Base-by-base conservation (phyloP, 2,329 filamentous ascomycete genomes). In the Onygena corvina region DNA sequence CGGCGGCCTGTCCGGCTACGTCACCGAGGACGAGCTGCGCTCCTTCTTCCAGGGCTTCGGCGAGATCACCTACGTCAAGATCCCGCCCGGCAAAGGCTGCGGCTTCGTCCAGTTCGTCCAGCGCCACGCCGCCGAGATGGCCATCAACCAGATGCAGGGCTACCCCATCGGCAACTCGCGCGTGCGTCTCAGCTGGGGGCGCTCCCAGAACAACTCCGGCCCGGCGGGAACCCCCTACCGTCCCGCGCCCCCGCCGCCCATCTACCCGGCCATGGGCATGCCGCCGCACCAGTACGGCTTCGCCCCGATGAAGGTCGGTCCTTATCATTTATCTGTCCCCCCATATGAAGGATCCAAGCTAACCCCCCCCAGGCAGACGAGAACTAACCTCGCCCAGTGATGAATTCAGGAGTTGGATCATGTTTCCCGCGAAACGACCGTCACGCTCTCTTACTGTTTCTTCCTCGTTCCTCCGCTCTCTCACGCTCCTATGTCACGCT, bases 111-210 rank as follows among this genome's bases (percentile, higher is more conserved):
- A 98, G 71, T 98, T 98, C 61, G 92, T 98, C 50, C 92, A 98
- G 73, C 88, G 92, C 58, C 92, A 98, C 63, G 92, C 92, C 48
- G 92, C 92, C 11, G 92, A 98, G 74, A 98, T 98, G 92, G 92
- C 92, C 59, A 98, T 98, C 78, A 98, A 98, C 73, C 92, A 98
- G 72, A 98, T 98, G 92, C 92, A 98, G 72, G 92, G 92, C 53
- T 98, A 98, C 67, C 92, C 92, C 20, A 98, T 98, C 62, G 92
- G 92, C 50, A 98, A 98, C 76, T 96, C 90, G 42, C 88, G 92
- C 57, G 92, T 98, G 52, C 88, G 92, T 61, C 79, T 98, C 58
- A 94, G 87, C 67, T 98, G 92, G 92, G 92, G 92, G 56, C 86
- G 92, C 56, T 93, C 86, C 49, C 92, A 98, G 76, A 98, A 96